Conservation (phyloP, 345 rosid genomes). For the Trapa bicornis region DNA sequence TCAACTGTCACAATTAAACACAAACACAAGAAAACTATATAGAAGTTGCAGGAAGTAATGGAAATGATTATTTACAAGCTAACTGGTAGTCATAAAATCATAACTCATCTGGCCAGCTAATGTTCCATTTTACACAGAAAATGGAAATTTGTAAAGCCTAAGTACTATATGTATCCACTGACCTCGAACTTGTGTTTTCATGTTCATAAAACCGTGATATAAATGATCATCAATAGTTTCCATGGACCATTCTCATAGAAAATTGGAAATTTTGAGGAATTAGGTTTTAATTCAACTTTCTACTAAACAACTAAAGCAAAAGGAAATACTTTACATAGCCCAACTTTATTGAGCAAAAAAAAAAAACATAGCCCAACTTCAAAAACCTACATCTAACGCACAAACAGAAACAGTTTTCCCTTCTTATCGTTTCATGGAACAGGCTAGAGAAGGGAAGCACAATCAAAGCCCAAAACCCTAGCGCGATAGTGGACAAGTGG, state of each 20-base stretch:
- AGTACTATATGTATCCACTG: too few species aligned
- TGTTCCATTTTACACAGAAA: neutral
- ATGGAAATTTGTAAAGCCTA: too few species aligned
- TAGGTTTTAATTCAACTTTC: too few species aligned
- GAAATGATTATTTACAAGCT: neutral
- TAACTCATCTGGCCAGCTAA: neutral
- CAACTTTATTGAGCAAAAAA: too few species aligned
- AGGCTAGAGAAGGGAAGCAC: neutral
- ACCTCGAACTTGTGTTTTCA: too few species aligned
- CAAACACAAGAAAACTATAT: neutral
- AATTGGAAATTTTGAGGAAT: neutral
- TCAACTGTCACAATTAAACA: neutral
- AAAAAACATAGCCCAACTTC: neutral
- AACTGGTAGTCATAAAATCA: neutral
- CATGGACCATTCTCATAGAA: too few species aligned
- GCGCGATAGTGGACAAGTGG: conserved; percentile 9
- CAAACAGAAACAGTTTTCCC: neutral
- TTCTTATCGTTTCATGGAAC: neutral
- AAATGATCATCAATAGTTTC: too few species aligned
- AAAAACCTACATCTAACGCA: neutral
- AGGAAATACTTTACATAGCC: neutral
- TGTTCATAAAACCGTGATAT: too few species aligned
- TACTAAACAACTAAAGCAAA: neutral
- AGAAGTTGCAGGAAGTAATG: neutral
- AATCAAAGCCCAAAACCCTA: neutral